Conservation (phyloP, 768 basidiomycete species). For the Kockovaella imperatae region DNA sequence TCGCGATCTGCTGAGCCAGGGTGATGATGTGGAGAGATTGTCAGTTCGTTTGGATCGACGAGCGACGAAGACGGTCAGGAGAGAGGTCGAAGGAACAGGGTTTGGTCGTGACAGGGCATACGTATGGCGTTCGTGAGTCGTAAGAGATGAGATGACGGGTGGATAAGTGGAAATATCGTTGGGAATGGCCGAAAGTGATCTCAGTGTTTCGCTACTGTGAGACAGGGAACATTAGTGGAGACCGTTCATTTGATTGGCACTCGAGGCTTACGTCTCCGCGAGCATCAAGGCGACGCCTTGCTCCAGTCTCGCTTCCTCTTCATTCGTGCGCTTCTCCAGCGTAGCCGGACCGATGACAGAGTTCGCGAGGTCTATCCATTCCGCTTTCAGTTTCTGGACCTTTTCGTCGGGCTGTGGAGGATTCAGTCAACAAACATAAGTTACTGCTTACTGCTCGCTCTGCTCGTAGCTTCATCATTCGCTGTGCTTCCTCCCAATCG, state of each 20-base stretch:
- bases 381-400: conserved; percentile 14
- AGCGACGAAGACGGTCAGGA: conserved; percentile 15
- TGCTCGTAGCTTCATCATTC: conserved; percentile 22
- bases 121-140: conserved; percentile 30
- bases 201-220: conserved; percentile 17
- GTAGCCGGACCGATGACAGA: conserved; percentile 26
- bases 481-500: conserved; percentile 42
- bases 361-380: conserved; percentile 23
- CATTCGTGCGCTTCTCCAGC: conserved; percentile 27
- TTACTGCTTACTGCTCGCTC: conserved; percentile 34
- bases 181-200: conserved; percentile 27
- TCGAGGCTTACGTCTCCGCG: conserved; percentile 6
- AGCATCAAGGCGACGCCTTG: no score
- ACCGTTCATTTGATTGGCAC: not conserved
- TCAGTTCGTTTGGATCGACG: conserved; percentile 12
- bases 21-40: conserved; percentile 6
- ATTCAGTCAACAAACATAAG: not conserved
- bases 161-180: conserved; percentile 36
- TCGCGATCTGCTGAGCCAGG: conserved; percentile 29
- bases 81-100: conserved; percentile 27
- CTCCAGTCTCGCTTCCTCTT: conserved; percentile 14
- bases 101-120: conserved; percentile 31
- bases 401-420: conserved; percentile 24
- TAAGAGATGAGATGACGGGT: conserved; percentile 23
- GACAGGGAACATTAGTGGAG: not conserved